Evolutionary conservation across 2,329 filamentous ascomycete genomes (phyloP), one percentile per base, ranked within the genome.

Genomic region (Hymenoscyphus albidus): DNA sequence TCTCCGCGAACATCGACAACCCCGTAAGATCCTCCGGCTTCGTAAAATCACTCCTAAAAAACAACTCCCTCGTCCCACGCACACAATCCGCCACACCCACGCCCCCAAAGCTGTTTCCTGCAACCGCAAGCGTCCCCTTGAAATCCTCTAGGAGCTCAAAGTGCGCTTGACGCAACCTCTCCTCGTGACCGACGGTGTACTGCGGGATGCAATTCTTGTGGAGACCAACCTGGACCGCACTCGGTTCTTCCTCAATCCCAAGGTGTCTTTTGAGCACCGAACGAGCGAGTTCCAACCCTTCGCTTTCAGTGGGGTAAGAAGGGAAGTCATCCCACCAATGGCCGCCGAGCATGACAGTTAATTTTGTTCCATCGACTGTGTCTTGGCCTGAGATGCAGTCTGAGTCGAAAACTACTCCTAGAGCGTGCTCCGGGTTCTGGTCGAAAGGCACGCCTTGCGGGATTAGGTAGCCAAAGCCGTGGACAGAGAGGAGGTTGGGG

Each of bases 341-440:
- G 1, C 95, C 95, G 65, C 95, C 95, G 64, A 99, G 81, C 87
- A 99, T 96, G 71, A 98, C 91, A 16, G 94, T 97, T 62, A 98
- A 78, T 76, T 96, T 97, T 14, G 92, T 96, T 31, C 91, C 92
- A 13, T 67, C 32, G 1, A 76, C 81, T 3, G 78, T 80, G 74
- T 89, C 85, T 70, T 85, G 81, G 18, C 82, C 83, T 62, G 74
- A 68, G 38, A 79, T 63, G 40, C 72, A 70, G 60, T 76, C 65
- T 18, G 88, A 91, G 77, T 97, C 93, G 77, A 98, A 98, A 66
- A 98, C 90, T 61, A 98, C 93, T 67, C 95, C 95, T 5, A 99
- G 86, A 0, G 89, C 91, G 67, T 87, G 85, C 76, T 96, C 91
- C 1, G 91, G 90, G 74, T 97, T 96, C 69, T 92, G 82, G 44